Base-by-base conservation (phyloP, 2,329 filamentous ascomycete species). In the Cladosporium velox region DNA sequence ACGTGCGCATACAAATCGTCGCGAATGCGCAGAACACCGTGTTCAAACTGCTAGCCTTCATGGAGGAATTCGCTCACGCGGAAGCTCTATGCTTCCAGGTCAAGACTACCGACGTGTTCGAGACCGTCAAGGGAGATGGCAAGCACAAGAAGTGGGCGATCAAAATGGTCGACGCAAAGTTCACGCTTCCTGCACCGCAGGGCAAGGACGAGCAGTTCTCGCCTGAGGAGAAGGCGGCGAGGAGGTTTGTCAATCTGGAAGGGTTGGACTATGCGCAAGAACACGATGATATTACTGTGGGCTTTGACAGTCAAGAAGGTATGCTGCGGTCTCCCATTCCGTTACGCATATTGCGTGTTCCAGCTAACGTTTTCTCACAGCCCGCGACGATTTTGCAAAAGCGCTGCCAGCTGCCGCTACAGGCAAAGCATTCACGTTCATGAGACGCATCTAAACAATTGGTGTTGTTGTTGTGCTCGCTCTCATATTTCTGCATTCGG, bases 1-100 rank as follows among this genome's bases (percentile, higher is more conserved):
- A 85, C 44, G 91, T 91, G 10, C 88, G 93, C 41, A 83, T 97
- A 8, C 93, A 97, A 76, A 84, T 97, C 44, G 87, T 97, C 10
- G 41, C 84, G 88, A 70, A 64, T 34, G 8, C 67, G 30, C 89
- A 90, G 70, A 91, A 93, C 68, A 91, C 88, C 73, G 86, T 90
- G 15, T 79, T 91, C 26, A 92, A 96, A 76, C 81, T 97, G 34
- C 80, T 96, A 26, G 92, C 89, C 3, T 97, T 96, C 79, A 95
- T 97, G 76, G 89, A 92, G 70, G 91, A 93, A 67, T 97, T 96
- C 77, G 87, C 87, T 52, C 91, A 96, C 72, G 92, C 93, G 3
- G 88, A 92, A 70, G 92, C 91, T 75, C 92, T 97, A 90, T 93
- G 92, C 71, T 96, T 97, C 76, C 85, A 90, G 34, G 84, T 97